A percentile compares a stretch with the other conserved stretches of the same genome.
phyloP scores from a whole-genome alignment of 2,329 filamentous ascomycete species.

The Clathrospora elynae region DNA sequence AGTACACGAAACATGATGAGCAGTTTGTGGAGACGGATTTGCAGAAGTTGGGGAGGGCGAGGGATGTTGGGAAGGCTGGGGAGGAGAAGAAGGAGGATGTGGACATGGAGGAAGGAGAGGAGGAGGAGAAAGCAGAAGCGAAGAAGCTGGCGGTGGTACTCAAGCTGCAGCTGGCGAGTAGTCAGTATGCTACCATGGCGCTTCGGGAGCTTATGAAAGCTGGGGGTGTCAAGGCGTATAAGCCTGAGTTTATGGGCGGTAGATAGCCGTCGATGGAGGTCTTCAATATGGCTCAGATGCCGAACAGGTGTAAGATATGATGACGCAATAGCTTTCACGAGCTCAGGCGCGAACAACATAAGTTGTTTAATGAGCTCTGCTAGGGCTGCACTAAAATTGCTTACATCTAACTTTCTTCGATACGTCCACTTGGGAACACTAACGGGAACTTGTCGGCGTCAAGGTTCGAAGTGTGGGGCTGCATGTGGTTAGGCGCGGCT shows the following conservation, averaged over 20 bases:
- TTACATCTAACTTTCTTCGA: too few relatives aligned
- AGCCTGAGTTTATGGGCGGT: constrained; percentile 65
- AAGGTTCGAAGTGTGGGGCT: constrained; percentile 14
- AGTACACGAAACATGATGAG: constrained; percentile 72
- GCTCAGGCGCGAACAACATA: too few relatives aligned
- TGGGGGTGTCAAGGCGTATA: constrained; percentile 65
- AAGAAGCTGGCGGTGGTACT: constrained; percentile 70
- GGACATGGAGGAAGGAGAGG: constrained; percentile 32
- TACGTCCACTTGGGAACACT: too few relatives aligned
- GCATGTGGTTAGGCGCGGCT: constrained; percentile 10
- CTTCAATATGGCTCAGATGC: not conserved
- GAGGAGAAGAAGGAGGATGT: constrained; percentile 58
- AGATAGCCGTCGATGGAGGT: constrained; percentile 25
- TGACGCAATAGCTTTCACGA: not conserved
- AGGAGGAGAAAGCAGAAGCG: constrained; percentile 22
- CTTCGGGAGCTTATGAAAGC: constrained; percentile 76
- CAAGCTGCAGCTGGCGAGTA: constrained; percentile 76
- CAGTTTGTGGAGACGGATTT: constrained; percentile 90
- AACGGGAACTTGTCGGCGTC: too few relatives aligned
- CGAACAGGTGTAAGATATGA: not conserved
- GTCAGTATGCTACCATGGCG: constrained; percentile 85
- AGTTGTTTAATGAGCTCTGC: too few relatives aligned
- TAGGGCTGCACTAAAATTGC: too few relatives aligned
- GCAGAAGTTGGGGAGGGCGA: constrained; percentile 64
- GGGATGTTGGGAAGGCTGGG: constrained; percentile 36